Evolutionary conservation across 2,329 filamentous ascomycete species (phyloP).

Genomic region (Penicillium sp.): DNA sequence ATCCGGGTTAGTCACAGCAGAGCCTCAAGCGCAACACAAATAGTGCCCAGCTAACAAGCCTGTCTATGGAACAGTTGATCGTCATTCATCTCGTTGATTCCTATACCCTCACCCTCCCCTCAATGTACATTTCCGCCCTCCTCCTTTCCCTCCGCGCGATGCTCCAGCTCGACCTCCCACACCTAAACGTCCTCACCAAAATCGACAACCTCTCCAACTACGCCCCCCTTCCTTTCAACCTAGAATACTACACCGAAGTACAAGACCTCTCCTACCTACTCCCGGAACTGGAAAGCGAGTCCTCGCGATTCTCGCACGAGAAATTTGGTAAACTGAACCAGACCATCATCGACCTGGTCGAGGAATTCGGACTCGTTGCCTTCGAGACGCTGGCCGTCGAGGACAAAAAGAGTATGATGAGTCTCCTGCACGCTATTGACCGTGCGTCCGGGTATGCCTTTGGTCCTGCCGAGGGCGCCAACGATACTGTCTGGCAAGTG

Average conservation of each 20-base stretch:
- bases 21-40: neutral
- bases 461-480: slow-evolving; percentile 82
- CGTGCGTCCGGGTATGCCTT: slow-evolving; percentile 91
- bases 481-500: slow-evolving; percentile 96
- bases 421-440: slow-evolving; percentile 82
- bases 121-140: slow-evolving; percentile 90
- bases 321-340: slow-evolving; percentile 85
- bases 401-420: slow-evolving; percentile 96
- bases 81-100: slow-evolving; percentile 92
- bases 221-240: slow-evolving; percentile 84
- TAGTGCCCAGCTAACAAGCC: slow-evolving; percentile 2
- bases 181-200: slow-evolving; percentile 94
- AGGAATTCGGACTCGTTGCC: slow-evolving; percentile 82
- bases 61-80: slow-evolving; percentile 63
- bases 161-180: slow-evolving; percentile 96
- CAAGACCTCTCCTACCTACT: slow-evolving; percentile 85
- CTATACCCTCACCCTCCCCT: slow-evolving; percentile 88
- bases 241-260: slow-evolving; percentile 96
- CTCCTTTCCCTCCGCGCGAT: slow-evolving; percentile 91
- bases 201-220: slow-evolving; percentile 91
- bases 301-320: slow-evolving; percentile 63
- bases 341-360: slow-evolving; percentile 80
- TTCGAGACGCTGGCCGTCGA: slow-evolving; percentile 95
- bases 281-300: slow-evolving; percentile 75
- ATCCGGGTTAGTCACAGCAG: slow-evolving; percentile 69